Percentiles rank a stretch among this genome's conserved stretches.
These are phyloP conservation scores for Coelastrella sp. DNA, from an alignment of 139 green algal species.

Conservation along the genomic window DNA sequence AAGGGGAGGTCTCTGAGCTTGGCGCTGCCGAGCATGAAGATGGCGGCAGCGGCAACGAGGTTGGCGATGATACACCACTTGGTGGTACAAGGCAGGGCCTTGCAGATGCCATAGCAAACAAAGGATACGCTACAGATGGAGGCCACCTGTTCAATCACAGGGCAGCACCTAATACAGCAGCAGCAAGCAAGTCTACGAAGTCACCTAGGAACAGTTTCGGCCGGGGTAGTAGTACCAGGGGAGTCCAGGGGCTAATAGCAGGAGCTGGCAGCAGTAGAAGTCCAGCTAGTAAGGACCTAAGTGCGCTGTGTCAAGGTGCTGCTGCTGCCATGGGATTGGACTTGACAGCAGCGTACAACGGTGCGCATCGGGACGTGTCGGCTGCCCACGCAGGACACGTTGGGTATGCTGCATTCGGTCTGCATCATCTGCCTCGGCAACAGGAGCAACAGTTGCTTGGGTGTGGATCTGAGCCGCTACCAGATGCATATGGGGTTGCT, in stretches of 20 bases:
- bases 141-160: too few species aligned
- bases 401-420: not conserved
- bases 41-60: constrained; percentile 23
- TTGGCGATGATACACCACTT: not conserved
- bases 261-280: constrained; percentile 3
- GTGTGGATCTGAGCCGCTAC: not conserved
- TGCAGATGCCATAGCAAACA: not conserved
- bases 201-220: not conserved
- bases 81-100: not conserved
- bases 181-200: too few species aligned
- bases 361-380: too few species aligned
- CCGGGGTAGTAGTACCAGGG: not conserved
- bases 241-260: not conserved
- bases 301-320: not conserved
- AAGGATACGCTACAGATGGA: too few species aligned
- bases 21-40: too few species aligned
- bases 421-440: not conserved
- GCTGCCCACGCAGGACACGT: not conserved
- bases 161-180: too few species aligned
- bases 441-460: not conserved
- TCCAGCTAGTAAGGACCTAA: not conserved
- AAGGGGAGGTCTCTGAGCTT: too few species aligned
- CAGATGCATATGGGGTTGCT: not conserved
- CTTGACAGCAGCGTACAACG: not conserved
- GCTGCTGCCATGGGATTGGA: constrained; percentile 17